Conservation (phyloP, 2,329 filamentous ascomycete genomes). For the Orbilia brochopaga region DNA sequence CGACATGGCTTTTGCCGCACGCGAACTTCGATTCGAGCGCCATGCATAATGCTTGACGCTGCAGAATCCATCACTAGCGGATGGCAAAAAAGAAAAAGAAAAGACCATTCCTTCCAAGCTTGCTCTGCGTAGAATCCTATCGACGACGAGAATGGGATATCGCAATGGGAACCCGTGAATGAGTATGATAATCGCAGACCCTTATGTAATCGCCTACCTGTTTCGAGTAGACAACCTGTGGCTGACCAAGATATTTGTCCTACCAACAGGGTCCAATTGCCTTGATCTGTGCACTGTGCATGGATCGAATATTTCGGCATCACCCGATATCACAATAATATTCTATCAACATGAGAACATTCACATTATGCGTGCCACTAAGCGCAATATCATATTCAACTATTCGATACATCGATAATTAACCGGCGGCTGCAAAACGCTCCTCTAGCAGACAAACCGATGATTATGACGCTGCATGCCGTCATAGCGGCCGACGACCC, state of each 20-base stretch:
- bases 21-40: neutral
- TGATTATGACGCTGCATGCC: no score
- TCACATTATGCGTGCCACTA: neutral
- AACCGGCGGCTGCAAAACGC: no score
- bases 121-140: neutral
- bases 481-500: no score
- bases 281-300: neutral
- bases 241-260: neutral
- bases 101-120: neutral
- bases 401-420: no score
- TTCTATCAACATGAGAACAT: neutral
- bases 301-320: neutral
- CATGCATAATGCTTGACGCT: neutral
- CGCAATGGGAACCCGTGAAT: neutral
- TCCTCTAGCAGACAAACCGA: no score
- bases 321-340: neutral
- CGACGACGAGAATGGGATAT: neutral
- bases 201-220: neutral
- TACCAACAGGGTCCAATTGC: neutral
- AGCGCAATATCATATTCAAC: no score
- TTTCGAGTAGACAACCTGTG: neutral
- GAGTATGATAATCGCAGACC: neutral
- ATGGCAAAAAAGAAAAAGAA: neutral
- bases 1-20: neutral
- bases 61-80: neutral